A percentile compares a stretch with the other conserved stretches of the same genome.
phyloP scores from a whole-genome alignment of 495 filamentous ascomycete genomes.

The Parmelia sp. region DNA sequence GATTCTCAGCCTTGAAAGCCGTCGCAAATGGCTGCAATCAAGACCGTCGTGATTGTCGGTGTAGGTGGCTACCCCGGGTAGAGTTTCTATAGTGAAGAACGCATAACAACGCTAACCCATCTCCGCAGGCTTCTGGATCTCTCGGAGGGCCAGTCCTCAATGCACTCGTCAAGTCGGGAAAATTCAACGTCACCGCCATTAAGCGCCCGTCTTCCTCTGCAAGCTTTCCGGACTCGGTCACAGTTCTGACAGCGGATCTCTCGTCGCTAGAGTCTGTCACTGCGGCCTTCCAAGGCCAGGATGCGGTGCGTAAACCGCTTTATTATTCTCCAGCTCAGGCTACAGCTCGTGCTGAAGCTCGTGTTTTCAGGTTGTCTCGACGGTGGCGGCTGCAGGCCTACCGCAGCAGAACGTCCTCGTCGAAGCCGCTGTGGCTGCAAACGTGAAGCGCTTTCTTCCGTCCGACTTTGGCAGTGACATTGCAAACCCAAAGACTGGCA shows the following conservation, averaged over 20 bases:
- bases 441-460: conserved; percentile 57
- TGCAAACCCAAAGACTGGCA: conserved; percentile 33
- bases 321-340: no score
- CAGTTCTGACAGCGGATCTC: conserved; percentile 48
- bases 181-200: conserved; percentile 54
- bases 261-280: conserved; percentile 46
- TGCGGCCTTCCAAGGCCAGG: conserved; percentile 33
- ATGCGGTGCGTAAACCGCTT: no score
- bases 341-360: no score
- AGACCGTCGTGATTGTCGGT: conserved; percentile 20
- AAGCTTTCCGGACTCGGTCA: conserved; percentile 36
- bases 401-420: conserved; percentile 44
- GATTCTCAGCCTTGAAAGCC: not conserved
- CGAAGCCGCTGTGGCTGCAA: conserved; percentile 53
- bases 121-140: conserved; percentile 43
- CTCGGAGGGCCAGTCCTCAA: conserved; percentile 52
- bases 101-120: conserved; percentile 6
- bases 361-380: no score
- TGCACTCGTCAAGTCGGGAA: conserved; percentile 44
- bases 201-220: conserved; percentile 41
- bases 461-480: conserved; percentile 56
- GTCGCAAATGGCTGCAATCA: conserved; percentile 14
- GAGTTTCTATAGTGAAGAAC: not conserved
- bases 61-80: conserved; percentile 3
- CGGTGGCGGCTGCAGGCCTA: conserved; percentile 36